phyloP scores from a whole-genome alignment of 371 early-diverging fungal genomes.

The Mucor saturninus region DNA sequence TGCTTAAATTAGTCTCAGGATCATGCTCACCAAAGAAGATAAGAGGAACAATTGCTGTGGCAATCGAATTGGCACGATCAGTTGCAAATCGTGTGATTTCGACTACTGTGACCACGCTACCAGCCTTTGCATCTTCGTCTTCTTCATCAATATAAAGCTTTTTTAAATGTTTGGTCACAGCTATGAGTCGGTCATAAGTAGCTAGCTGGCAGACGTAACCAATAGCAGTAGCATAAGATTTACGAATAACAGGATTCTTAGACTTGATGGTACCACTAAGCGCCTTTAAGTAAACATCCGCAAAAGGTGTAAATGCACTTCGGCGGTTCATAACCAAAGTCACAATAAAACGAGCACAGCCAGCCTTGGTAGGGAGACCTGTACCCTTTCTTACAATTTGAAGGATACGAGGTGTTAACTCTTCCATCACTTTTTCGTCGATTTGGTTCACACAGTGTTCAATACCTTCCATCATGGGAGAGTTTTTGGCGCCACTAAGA shows the following conservation, averaged over 20 bases:
- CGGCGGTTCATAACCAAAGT: conserved; percentile 73
- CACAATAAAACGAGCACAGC: conserved; percentile 85
- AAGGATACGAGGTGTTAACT: conserved; percentile 69
- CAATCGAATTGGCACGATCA: conserved; percentile 64
- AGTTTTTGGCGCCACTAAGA: conserved; percentile 70
- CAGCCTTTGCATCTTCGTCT: conserved; percentile 78
- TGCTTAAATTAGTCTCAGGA: conserved; percentile 56
- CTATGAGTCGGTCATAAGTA: conserved; percentile 61
- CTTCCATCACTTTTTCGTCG: conserved; percentile 69
- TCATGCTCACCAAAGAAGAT: conserved; percentile 82
- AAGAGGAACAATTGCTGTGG: conserved; percentile 71
- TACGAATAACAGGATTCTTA: conserved; percentile 79
- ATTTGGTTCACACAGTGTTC: conserved; percentile 80
- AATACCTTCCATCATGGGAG: conserved; percentile 86
- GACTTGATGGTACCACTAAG: conserved; percentile 79
- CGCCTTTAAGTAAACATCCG: conserved; percentile 75
- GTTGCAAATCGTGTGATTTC: conserved; percentile 83
- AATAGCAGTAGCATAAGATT: conserved; percentile 83
- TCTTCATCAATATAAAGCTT: conserved; percentile 75
- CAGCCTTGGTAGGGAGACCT: conserved; percentile 91
- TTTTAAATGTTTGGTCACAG: conserved; percentile 70
- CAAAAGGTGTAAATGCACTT: conserved; percentile 60
- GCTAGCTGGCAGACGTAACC: conserved; percentile 79
- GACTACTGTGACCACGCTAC: conserved; percentile 71
- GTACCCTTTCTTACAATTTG: conserved; percentile 82